These are phyloP conservation scores for Blastobotrys muscicola DNA, from an alignment of 805 yeast genomes.

Conservation along the genomic window DNA sequence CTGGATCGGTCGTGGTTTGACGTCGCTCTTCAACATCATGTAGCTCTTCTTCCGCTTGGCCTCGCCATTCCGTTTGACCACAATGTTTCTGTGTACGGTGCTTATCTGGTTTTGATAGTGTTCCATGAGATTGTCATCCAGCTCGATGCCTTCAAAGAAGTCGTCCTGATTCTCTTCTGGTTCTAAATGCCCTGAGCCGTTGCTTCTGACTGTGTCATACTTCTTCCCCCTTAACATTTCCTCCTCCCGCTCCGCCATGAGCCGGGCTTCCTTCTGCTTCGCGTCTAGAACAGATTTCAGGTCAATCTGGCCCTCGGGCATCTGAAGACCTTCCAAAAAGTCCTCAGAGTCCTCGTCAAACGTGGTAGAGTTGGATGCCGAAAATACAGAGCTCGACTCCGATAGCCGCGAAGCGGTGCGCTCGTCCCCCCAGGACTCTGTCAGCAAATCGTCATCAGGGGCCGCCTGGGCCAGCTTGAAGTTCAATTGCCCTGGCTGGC, in stretches of 20 bases:
- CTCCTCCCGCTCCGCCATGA: slow-evolving; percentile 11
- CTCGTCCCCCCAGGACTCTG: slow-evolving; percentile 10
- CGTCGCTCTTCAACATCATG: neutral
- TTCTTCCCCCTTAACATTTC: slow-evolving; percentile 7
- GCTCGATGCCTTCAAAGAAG: slow-evolving; percentile 16
- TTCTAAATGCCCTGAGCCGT: slow-evolving; percentile 9
- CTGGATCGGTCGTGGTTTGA: neutral
- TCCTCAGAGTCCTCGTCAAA: slow-evolving; percentile 13
- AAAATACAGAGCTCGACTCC: slow-evolving; percentile 3
- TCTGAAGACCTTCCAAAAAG: slow-evolving; percentile 11
- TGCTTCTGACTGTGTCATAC: slow-evolving; percentile 12
- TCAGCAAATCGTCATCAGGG: slow-evolving; percentile 4
- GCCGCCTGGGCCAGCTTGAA: slow-evolving; percentile 1
- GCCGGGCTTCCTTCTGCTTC: slow-evolving; percentile 7
- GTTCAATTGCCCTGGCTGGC: neutral
- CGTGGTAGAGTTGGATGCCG: slow-evolving; percentile 2
- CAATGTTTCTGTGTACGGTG: slow-evolving; percentile 9
- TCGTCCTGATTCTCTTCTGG: slow-evolving; percentile 7
- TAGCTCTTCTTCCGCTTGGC: too few relatives aligned
- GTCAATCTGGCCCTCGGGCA: slow-evolving; percentile 7
- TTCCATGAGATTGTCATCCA: slow-evolving; percentile 6
- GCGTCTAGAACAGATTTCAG: slow-evolving; percentile 7
- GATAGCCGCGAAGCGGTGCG: slow-evolving; percentile 11
- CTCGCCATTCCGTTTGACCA: slow-evolving; percentile 6
- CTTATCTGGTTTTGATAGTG: neutral